Percentiles rank a stretch among this genome's conserved stretches.
phyloP scores from a whole-genome alignment of 176 grass and related monocot genomes.

The Secale cereale region DNA sequence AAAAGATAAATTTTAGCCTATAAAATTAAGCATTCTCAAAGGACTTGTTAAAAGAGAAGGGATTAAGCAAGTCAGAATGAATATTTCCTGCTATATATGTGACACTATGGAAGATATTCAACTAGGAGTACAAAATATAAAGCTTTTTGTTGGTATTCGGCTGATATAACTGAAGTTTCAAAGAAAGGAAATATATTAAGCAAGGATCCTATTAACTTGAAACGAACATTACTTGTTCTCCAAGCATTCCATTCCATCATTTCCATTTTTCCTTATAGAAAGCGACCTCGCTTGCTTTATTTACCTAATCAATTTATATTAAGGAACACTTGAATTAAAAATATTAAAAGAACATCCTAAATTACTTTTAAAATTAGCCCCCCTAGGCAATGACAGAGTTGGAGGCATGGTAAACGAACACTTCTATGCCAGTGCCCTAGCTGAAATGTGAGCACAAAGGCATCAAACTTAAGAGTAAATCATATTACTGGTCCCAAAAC shows the following conservation, averaged over 20 bases:
- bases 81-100: not conserved
- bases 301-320: not conserved
- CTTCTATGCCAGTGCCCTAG: not conserved
- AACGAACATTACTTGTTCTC: not conserved
- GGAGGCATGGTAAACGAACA: not conserved
- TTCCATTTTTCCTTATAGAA: not conserved
- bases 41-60: not conserved
- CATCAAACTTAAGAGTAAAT: not conserved
- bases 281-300: not conserved
- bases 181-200: not conserved
- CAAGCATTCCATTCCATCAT: not conserved
- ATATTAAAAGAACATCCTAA: not conserved
- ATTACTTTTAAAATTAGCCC: not conserved
- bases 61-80: not conserved
- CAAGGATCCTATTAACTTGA: not conserved
- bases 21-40: not conserved
- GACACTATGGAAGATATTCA: too few species aligned
- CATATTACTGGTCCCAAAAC: not conserved
- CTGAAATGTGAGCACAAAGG: not conserved
- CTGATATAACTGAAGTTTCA: not conserved
- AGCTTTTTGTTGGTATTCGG: not conserved
- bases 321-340: not conserved
- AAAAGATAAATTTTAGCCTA: not conserved
- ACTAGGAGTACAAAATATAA: not conserved
- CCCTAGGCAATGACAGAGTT: not conserved